Evolutionary conservation across 2,329 filamentous ascomycete genomes (phyloP).

Genomic region (Pseudogymnoascus sp.): DNA sequence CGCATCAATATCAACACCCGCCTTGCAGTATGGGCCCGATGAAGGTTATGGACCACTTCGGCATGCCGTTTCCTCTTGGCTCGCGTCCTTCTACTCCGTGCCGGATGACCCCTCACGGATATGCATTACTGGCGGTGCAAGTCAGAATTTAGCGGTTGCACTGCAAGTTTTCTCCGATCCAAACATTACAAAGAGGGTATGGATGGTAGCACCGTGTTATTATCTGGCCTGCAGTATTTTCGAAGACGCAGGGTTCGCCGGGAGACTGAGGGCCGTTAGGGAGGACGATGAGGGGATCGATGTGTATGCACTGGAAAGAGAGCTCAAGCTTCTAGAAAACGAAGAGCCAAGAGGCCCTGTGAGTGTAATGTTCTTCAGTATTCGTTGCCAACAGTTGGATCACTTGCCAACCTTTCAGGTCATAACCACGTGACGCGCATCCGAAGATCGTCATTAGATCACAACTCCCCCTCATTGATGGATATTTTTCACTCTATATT

Average conservation of each 20-base stretch:
- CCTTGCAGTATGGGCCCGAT: slow-evolving; percentile 57
- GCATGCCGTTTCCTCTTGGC: slow-evolving; percentile 51
- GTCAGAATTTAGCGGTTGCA: slow-evolving; percentile 56
- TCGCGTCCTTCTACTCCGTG: slow-evolving; percentile 48
- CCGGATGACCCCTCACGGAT: slow-evolving; percentile 41
- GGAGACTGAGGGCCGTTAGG: slow-evolving; percentile 50
- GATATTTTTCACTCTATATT: background rate
- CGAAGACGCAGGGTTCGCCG: slow-evolving; percentile 54
- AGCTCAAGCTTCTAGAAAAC: slow-evolving; percentile 31
- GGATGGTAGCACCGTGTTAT: slow-evolving; percentile 60
- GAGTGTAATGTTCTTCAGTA: background rate
- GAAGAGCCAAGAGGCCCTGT: slow-evolving; percentile 13
- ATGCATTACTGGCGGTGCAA: slow-evolving; percentile 59
- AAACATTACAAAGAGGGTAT: slow-evolving; percentile 53
- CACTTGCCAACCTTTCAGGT: background rate
- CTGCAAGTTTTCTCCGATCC: slow-evolving; percentile 60
- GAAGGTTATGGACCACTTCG: slow-evolving; percentile 48
- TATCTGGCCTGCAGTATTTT: slow-evolving; percentile 60
- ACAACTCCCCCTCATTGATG: background rate
- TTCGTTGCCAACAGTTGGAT: background rate
- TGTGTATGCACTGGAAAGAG: slow-evolving; percentile 43
- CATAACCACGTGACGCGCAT: background rate
- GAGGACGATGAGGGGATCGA: slow-evolving; percentile 59
- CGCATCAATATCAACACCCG: slow-evolving; percentile 40
- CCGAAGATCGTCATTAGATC: background rate